These are phyloP conservation scores for Rhodotorula sp. DNA, from an alignment of 1,284 basidiomycete species.

Conservation along the genomic window DNA sequence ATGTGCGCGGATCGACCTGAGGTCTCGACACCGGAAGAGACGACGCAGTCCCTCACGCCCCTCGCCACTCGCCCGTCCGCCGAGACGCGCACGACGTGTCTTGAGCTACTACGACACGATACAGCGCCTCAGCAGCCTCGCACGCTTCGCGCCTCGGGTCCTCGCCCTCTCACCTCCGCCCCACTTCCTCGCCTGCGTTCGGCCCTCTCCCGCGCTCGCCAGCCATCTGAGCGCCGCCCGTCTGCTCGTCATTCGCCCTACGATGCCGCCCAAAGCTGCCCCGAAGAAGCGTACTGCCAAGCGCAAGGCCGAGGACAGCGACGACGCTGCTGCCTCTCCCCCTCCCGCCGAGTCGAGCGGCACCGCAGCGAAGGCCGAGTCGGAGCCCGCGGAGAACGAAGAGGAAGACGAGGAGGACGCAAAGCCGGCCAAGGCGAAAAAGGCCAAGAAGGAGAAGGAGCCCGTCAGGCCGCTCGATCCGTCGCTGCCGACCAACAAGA, in stretches of 20 bases:
- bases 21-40: too few relatives aligned
- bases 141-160: neutral
- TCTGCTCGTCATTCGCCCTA: neutral
- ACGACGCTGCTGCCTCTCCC: neutral
- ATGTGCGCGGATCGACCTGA: too few relatives aligned
- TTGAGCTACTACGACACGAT: neutral
- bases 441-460: conserved; percentile 38
- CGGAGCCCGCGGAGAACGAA: neutral
- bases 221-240: neutral
- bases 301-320: conserved; percentile 1
- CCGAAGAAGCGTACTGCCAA: neutral
- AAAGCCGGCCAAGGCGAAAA: conserved; percentile 19
- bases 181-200: neutral
- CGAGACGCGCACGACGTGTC: neutral
- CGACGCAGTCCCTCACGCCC: too few relatives aligned
- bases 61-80: neutral
- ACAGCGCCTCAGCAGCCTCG: neutral
- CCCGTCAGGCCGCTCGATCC: conserved; percentile 44
- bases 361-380: neutral
- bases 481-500: conserved; percentile 42
- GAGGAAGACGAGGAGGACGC: neutral
- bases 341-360: neutral
- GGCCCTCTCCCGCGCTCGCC: neutral
- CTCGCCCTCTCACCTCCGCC: neutral
- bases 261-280: conserved; percentile 20